A percentile compares a stretch with the other conserved stretches of the same genome.
Evolutionary conservation across 2,329 filamentous ascomycete species (phyloP).

Genomic region (Fusarium sp.): DNA sequence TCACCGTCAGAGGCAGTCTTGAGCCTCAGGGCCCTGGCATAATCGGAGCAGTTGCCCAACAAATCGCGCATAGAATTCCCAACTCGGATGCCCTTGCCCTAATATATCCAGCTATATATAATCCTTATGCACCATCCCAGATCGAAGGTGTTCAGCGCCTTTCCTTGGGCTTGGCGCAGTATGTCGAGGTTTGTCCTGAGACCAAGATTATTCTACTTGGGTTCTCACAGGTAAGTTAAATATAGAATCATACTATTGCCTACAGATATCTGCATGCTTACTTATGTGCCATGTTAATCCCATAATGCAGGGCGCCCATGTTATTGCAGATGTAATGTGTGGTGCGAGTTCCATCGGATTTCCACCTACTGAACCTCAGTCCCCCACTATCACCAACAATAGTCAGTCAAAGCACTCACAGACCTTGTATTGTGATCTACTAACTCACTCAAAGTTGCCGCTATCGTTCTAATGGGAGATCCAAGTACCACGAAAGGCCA

Average conservation of each 20-base stretch:
- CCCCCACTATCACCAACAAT: slow-evolving; percentile 14
- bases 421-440: accelerated
- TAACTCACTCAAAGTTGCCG: slow-evolving; percentile 23
- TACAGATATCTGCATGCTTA: accelerated
- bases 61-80: slow-evolving; percentile 18
- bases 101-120: slow-evolving; percentile 34
- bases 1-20: slow-evolving; percentile 40
- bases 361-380: slow-evolving; percentile 30
- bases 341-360: slow-evolving; percentile 42
- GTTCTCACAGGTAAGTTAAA: slow-evolving; percentile 35
- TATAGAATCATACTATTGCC: background rate
- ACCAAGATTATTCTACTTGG: slow-evolving; percentile 45
- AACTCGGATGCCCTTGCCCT: slow-evolving; percentile 28
- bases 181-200: slow-evolving; percentile 27
- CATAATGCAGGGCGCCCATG: slow-evolving; percentile 37
- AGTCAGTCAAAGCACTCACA: background rate
- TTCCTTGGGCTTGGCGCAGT: slow-evolving; percentile 16
- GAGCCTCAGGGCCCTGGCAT: slow-evolving; percentile 41
- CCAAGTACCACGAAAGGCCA: slow-evolving; percentile 40
- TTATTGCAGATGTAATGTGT: slow-evolving; percentile 43
- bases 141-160: slow-evolving; percentile 33
- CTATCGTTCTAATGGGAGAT: slow-evolving; percentile 45
- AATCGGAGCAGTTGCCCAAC: slow-evolving; percentile 39
- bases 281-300: background rate
- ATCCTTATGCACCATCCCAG: slow-evolving; percentile 39